Conservation (phyloP, 257 asterid genomes). For the Mentha longifolia region DNA sequence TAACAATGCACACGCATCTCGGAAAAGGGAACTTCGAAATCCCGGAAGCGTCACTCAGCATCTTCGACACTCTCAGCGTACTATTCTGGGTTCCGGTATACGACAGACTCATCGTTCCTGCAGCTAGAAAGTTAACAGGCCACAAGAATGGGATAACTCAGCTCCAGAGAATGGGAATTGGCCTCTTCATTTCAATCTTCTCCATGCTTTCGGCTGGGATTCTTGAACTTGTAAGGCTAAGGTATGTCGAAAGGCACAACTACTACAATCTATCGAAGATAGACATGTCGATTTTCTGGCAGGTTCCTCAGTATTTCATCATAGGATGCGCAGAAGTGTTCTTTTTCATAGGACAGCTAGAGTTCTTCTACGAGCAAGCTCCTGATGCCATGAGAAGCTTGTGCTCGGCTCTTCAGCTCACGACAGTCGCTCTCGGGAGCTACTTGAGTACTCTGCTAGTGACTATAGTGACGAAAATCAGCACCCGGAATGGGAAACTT, state of each 20-base stretch:
- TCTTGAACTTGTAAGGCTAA: slow-evolving; percentile 58
- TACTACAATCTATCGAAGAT: slow-evolving; percentile 38
- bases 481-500: slow-evolving; percentile 51
- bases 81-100: slow-evolving; percentile 80
- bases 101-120: slow-evolving; percentile 57
- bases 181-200: slow-evolving; percentile 67
- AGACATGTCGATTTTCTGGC: slow-evolving; percentile 74
- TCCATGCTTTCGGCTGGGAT: slow-evolving; percentile 67
- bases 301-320: slow-evolving; percentile 72
- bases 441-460: slow-evolving; percentile 69
- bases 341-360: slow-evolving; percentile 69
- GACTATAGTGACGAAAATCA: slow-evolving; percentile 57
- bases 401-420: slow-evolving; percentile 69
- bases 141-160: slow-evolving; percentile 68
- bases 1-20: slow-evolving; percentile 50
- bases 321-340: slow-evolving; percentile 82
- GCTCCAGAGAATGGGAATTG: slow-evolving; percentile 67
- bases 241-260: slow-evolving; percentile 50
- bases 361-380: slow-evolving; percentile 81
- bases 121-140: slow-evolving; percentile 64
- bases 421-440: slow-evolving; percentile 66
- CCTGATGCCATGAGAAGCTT: slow-evolving; percentile 80
- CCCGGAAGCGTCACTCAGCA: slow-evolving; percentile 70
- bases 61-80: slow-evolving; percentile 71
- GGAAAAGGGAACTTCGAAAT: slow-evolving; percentile 57